Base-by-base conservation (phyloP, 192 early-diverging fungal species). In the Phycomyces nitens region DNA sequence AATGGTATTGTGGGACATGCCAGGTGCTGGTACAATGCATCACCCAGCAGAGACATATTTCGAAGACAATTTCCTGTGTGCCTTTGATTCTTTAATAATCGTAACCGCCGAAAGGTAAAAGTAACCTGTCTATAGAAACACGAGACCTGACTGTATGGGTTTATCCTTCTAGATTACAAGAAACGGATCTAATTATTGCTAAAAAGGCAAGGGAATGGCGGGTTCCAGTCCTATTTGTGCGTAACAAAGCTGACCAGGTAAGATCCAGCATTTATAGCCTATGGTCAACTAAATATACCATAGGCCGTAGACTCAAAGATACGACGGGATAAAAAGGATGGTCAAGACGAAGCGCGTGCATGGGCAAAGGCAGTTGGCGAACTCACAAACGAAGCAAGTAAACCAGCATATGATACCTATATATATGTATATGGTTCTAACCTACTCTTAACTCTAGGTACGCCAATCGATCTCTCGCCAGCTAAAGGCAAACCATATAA, bases 1-100 rank as follows among this genome's bases (percentile, higher is more conserved):
- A 9, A 63, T 75, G 60, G 60, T 70, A 11, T 22, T 75, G 22
- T 75, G 73, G 73, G 73, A 75, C 34, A 62, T 75, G 63, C 73
- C 73, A 14, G 73, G 64, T 18, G 64, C 64, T 20, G 64, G 60
- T 26, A 70, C 68, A 3, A 54, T 56, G 3, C 27, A 62, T 23
- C 59, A 65, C 42, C 69, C 64, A 3, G 64, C 55, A n/a, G 56
- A 56, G 20, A 70, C 68, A 26, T 75, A 75, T 70, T 75, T 70
- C 38, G 69, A 75, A 54, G 73, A 70, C 54, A 67, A 75, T 26
- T 70, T 70, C 53, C 27, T 75, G 23, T 62, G 55, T 44, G 73
- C 68, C 3, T 75, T 75, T 62, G 73, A 75, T 57, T 68, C 68
- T 15, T 49, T 75, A n/a, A 62, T 75, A 8, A 67, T 75, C 58